Evolutionary conservation across 2,329 filamentous ascomycete species (phyloP), one percentile per base, ranked within the genome.

Genomic region (Aspergillus fijiensis): DNA sequence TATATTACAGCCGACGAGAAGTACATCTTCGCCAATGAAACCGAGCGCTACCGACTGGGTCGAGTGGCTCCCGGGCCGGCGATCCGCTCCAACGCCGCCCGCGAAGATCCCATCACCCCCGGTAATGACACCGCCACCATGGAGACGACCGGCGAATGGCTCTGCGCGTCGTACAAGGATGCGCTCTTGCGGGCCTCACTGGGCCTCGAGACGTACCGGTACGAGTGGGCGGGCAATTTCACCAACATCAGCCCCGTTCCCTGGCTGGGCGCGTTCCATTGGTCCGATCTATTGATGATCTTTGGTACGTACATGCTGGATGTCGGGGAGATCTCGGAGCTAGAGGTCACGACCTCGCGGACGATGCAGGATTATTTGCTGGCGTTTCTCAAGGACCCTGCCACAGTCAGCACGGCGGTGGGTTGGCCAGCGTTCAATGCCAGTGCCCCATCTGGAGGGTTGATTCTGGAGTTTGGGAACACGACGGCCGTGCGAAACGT

Each of bases 241-340:
- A 67, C 75, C 21, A 80, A 81, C 60, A 72, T 80, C 39, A 70
- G 72, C 14, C 74, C 74, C 0, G 67, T 68, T 27, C 60, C 68
- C 2, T 81, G 77, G 76, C 69, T 80, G 49, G 78, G 78, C 5
- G 78, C 77, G 1, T 81, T 77, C 55, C 79, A 81, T 60, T 71
- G 69, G 47, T 67, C 68, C 6, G 68, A 70, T 49, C 50, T 70
- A 5, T 49, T 64, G 7, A 63, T 70, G 60, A 63, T 66, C 27
- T 69, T 69, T 19, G 68, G 68, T 2, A 63, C 63, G 2, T 65
- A 68, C 31, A 45, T 58, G 12, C 52, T 64, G 23, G 56, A 61
- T 47, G 47, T 59, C 6, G 61, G 63, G 10, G 29, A 62, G 16
- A 52, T 69, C 7, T 27, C 52, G 4, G 14, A 31, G 42, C 14